phyloP scores from a whole-genome alignment of 2,329 filamentous ascomycete genomes.

The Colletotrichum lupini region DNA sequence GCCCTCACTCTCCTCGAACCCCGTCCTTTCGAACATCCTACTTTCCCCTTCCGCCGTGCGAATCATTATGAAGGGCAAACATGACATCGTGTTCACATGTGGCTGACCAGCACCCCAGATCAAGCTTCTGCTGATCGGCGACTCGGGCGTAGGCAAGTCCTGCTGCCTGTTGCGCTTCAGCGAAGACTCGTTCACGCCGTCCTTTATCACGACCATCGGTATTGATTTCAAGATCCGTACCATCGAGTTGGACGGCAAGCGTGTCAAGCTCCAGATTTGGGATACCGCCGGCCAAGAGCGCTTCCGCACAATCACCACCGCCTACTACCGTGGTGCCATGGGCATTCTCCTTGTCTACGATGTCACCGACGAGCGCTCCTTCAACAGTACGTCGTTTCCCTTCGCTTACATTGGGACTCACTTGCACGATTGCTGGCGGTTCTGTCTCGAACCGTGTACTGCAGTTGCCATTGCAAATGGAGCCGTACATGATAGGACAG shows the following conservation, averaged over 20 bases:
- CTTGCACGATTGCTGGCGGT: not conserved
- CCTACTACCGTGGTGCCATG: slow-evolving; percentile 99
- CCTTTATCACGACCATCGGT: slow-evolving; percentile 98
- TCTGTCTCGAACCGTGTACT: not conserved
- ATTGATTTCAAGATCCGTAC: slow-evolving; percentile 99
- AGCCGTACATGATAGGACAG: not conserved
- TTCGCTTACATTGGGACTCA: not conserved
- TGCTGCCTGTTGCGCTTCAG: slow-evolving; percentile 97
- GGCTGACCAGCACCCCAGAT: slow-evolving; percentile 68
- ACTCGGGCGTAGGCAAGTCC: slow-evolving; percentile 96
- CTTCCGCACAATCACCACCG: slow-evolving; percentile 98
- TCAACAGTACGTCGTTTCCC: slow-evolving; percentile 78
- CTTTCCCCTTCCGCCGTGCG: not conserved
- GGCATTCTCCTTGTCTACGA: slow-evolving; percentile 98
- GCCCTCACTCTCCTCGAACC: not conserved
- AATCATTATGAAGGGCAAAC: slow-evolving; percentile 30
- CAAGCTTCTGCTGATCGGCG: slow-evolving; percentile 95
- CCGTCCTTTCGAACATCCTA: not conserved
- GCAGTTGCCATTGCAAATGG: not conserved
- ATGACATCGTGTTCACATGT: slow-evolving; percentile 37
- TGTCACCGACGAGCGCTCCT: slow-evolving; percentile 95
- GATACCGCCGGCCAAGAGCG: slow-evolving; percentile 98
- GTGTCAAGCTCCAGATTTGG: slow-evolving; percentile 99
- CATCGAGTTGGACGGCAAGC: slow-evolving; percentile 98
- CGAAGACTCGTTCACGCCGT: slow-evolving; percentile 96